These are phyloP conservation scores for Emydomyces testavorans DNA, from an alignment of 2,329 filamentous ascomycete genomes.

Conservation along the genomic window DNA sequence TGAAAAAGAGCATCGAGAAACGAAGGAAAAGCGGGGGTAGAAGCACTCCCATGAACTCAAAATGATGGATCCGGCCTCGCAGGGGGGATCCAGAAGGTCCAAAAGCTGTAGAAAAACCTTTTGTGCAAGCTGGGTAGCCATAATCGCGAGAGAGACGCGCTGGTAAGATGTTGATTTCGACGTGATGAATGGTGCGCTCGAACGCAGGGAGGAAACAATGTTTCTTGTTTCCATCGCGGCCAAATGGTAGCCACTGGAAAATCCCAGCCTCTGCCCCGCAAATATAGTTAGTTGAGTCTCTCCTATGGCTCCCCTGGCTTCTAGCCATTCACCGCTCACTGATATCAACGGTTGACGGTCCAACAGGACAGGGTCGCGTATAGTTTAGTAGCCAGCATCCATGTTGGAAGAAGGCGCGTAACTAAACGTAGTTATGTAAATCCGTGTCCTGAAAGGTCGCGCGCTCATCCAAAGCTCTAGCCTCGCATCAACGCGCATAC, in stretches of 20 bases:
- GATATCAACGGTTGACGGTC: constrained; percentile 1
- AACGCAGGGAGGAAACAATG: constrained; percentile 1
- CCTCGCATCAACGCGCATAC: constrained; percentile 5
- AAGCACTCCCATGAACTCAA: background rate
- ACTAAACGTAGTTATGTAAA: too few relatives aligned
- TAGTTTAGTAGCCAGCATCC: too few relatives aligned
- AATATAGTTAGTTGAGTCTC: too few relatives aligned
- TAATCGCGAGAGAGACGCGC: constrained; percentile 10
- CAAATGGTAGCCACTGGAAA: constrained; percentile 1
- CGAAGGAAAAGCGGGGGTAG: background rate
- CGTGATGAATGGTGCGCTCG: constrained; percentile 8
- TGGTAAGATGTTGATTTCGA: constrained; percentile 1
- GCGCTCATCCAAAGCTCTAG: background rate
- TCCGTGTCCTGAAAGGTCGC: background rate
- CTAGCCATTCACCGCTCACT: constrained; percentile 9
- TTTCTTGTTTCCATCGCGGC: constrained; percentile 3
- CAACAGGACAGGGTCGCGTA: background rate
- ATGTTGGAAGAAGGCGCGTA: too few relatives aligned
- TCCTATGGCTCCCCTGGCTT: background rate
- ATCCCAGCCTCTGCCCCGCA: background rate
- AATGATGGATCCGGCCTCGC: background rate
- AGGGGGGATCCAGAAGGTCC: background rate
- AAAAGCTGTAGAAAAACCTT: background rate
- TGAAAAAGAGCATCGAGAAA: background rate
- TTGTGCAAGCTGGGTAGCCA: background rate